Percentiles rank a stretch among this genome's conserved stretches.
Conservation (phyloP, 495 filamentous ascomycete species). For the Penicillium diatomitis region DNA sequence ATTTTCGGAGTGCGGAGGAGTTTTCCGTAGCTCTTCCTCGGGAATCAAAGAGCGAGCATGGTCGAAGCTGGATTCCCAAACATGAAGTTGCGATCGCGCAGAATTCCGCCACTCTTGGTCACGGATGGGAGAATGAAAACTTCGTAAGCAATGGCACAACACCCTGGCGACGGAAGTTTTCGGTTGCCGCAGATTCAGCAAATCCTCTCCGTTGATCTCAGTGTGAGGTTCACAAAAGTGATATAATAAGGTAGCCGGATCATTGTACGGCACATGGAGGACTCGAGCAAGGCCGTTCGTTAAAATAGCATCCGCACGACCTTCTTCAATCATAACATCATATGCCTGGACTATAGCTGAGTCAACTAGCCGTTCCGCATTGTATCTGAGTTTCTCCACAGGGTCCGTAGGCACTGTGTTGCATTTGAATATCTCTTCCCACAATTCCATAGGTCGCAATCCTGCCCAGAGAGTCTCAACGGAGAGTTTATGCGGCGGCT, state of each 20-base stretch:
- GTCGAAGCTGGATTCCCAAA: conserved; percentile 18
- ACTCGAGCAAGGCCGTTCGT: not conserved
- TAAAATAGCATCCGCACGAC: not conserved
- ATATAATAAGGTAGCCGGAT: too few relatives aligned
- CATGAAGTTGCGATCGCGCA: conserved; percentile 5
- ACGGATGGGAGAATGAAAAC: conserved; percentile 11
- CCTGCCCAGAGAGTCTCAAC: not conserved
- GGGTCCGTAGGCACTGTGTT: conserved; percentile 11
- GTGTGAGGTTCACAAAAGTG: too few relatives aligned
- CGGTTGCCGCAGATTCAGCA: too few relatives aligned
- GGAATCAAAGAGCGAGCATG: conserved; percentile 14
- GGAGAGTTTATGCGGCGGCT: not conserved
- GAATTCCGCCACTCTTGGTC: conserved; percentile 25
- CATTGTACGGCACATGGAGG: not conserved
- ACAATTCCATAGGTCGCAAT: not conserved
- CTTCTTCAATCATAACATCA: not conserved
- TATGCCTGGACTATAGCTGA: not conserved
- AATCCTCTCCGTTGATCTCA: too few relatives aligned
- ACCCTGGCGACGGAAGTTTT: conserved; percentile 14
- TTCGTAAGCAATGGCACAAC: conserved; percentile 22
- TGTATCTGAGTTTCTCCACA: conserved; percentile 12
- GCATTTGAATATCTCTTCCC: conserved; percentile 6
- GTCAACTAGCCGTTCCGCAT: not conserved
- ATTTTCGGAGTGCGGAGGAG: conserved; percentile 5
- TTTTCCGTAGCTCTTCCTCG: conserved; percentile 9